Evolutionary conservation across 495 filamentous ascomycete genomes (phyloP).

Genomic region (Pyronema domesticum): DNA sequence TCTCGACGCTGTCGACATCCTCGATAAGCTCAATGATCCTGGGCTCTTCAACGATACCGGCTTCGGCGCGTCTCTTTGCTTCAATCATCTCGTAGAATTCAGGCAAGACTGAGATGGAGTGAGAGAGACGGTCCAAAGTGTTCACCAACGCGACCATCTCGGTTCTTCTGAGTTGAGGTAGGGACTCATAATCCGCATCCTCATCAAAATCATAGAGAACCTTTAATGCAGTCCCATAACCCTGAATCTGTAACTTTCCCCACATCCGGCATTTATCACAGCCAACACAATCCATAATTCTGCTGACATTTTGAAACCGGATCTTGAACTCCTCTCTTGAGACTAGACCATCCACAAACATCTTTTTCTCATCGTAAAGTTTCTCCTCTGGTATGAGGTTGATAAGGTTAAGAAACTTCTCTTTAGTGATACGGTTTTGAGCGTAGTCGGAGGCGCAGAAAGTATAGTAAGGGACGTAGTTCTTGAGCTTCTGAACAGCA

Average conservation of each 20-base stretch:
- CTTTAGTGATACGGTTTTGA: slow-evolving; percentile 62
- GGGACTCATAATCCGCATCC: slow-evolving; percentile 46
- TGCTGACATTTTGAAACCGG: slow-evolving; percentile 86
- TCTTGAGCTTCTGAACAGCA: slow-evolving; percentile 77
- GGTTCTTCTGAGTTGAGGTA: slow-evolving; percentile 63
- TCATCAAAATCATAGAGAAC: slow-evolving; percentile 90
- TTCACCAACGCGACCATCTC: slow-evolving; percentile 90
- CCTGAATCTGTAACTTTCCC: slow-evolving; percentile 93
- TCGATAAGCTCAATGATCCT: not conserved
- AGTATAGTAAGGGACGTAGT: slow-evolving; percentile 65
- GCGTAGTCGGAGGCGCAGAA: slow-evolving; percentile 74
- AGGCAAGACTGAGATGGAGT: slow-evolving; percentile 54
- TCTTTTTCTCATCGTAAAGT: slow-evolving; percentile 85
- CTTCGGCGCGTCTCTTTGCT: not conserved
- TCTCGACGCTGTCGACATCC: not conserved
- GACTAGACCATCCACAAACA: slow-evolving; percentile 65
- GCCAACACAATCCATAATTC: slow-evolving; percentile 96
- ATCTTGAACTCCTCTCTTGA: slow-evolving; percentile 96
- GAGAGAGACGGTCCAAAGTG: slow-evolving; percentile 70
- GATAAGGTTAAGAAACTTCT: slow-evolving; percentile 58
- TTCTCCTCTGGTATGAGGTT: slow-evolving; percentile 43
- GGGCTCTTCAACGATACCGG: not conserved
- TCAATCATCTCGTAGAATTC: slow-evolving; percentile 40
- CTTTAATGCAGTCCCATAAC: slow-evolving; percentile 88
- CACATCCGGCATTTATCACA: slow-evolving; percentile 97